phyloP scores from a whole-genome alignment of 345 rosid species.

The Erucastrum elatum region DNA sequence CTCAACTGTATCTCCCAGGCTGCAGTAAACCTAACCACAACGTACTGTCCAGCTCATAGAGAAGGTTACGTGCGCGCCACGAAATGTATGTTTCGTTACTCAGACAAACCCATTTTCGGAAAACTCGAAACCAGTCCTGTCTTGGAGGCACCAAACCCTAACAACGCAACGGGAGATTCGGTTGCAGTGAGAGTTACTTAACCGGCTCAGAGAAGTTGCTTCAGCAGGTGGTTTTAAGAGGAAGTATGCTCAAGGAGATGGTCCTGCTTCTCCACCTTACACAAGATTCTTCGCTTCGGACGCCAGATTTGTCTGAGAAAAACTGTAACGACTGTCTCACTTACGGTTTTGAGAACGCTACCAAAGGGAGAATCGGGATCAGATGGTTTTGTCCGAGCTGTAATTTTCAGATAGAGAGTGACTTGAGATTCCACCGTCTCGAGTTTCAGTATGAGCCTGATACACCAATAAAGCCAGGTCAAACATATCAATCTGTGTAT shows the following conservation, averaged over 20 bases:
- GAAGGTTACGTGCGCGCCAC: constrained; percentile 12
- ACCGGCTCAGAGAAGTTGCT: not conserved
- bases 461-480: not conserved
- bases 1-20: constrained; percentile 13
- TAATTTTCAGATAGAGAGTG: constrained; percentile 19
- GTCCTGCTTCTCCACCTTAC: not conserved
- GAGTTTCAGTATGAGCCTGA: constrained; percentile 22
- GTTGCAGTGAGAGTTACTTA: constrained; percentile 18
- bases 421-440: constrained; percentile 12
- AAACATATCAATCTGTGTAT: not conserved
- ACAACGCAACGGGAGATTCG: not conserved
- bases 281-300: constrained; percentile 17
- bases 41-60: constrained; percentile 1
- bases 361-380: constrained; percentile 19
- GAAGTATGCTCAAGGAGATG: constrained; percentile 28
- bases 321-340: constrained; percentile 13
- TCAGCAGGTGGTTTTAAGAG: constrained; percentile 15
- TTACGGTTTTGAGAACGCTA: constrained; percentile 2
- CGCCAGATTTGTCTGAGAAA: constrained; percentile 22
- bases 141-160: not conserved
- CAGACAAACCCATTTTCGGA: constrained; percentile 4
- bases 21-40: not conserved
- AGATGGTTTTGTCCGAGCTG: constrained; percentile 34
- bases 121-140: not conserved
- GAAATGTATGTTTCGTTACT: constrained; percentile 35